Conservation (phyloP, 768 basidiomycete species). For the Suillus subaureus region DNA sequence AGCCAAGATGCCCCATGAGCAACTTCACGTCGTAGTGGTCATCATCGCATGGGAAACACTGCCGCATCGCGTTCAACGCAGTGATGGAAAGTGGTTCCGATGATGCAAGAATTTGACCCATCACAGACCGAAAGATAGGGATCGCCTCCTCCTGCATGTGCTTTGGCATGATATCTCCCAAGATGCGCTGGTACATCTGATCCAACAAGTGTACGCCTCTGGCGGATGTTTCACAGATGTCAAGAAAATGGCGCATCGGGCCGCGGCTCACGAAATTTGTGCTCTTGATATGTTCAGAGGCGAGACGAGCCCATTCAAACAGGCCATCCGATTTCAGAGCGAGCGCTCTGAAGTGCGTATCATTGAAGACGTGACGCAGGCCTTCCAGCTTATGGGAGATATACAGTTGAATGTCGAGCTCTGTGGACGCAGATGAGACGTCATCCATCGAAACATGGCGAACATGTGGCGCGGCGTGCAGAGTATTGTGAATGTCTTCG, state of each 20-base stretch:
- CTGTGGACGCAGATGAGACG: not conserved
- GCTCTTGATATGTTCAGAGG: slow-evolving; percentile 14
- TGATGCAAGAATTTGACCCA: slow-evolving; percentile 1
- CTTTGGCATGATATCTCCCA: slow-evolving; percentile 4
- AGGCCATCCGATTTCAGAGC: slow-evolving; percentile 5
- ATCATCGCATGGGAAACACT: not conserved
- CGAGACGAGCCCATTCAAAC: slow-evolving; percentile 13
- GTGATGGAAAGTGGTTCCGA: slow-evolving; percentile 2
- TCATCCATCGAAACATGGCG: slow-evolving; percentile 1
- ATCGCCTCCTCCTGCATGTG: not conserved
- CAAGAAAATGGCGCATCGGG: too few species aligned
- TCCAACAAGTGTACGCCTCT: not conserved
- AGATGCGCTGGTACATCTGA: not conserved
- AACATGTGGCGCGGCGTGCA: slow-evolving; percentile 10
- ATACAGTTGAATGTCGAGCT: slow-evolving; percentile 8
- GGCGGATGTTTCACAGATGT: too few species aligned
- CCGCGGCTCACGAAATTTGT: too few species aligned
- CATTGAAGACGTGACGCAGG: not conserved
- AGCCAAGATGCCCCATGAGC: not conserved
- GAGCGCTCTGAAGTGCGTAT: not conserved
- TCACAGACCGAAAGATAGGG: not conserved
- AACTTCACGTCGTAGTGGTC: not conserved
- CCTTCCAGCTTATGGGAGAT: not conserved
- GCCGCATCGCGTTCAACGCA: not conserved
- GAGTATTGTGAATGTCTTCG: slow-evolving; percentile 6